phyloP scores from a whole-genome alignment of 108 stramenopile genomes.

The Nannochloropsis salina region DNA sequence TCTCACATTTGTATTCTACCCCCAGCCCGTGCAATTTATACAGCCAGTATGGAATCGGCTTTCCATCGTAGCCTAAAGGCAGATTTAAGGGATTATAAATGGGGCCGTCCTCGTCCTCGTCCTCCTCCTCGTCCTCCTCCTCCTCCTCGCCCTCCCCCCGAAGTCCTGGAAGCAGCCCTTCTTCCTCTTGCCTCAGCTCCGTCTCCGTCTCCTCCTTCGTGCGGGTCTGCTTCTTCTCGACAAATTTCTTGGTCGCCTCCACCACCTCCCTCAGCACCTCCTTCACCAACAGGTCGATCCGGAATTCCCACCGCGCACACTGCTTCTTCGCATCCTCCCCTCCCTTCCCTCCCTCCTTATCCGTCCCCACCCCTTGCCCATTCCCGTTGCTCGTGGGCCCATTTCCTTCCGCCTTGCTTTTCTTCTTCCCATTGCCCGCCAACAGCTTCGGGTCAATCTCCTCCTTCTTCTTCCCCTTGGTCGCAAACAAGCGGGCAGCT shows the following conservation, averaged over 20 bases:
- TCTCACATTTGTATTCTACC: slow-evolving; percentile 92
- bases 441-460: slow-evolving; percentile 69
- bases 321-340: not conserved
- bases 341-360: not conserved
- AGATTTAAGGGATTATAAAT: slow-evolving; percentile 99
- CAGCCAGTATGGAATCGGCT: slow-evolving; percentile 98
- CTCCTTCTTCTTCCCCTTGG: slow-evolving; percentile 73
- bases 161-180: slow-evolving; percentile 46
- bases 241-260: slow-evolving; percentile 73
- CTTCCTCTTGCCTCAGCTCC: slow-evolving; percentile 65
- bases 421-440: slow-evolving; percentile 57
- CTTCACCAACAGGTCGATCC: slow-evolving; percentile 56
- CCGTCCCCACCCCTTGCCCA: not conserved
- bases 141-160: slow-evolving; percentile 41
- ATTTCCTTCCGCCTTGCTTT: slow-evolving; percentile 22
- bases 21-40: slow-evolving; percentile 99
- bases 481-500: slow-evolving; percentile 76
- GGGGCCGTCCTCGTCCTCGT: slow-evolving; percentile 81
- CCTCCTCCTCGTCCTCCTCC: slow-evolving; percentile 63
- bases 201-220: slow-evolving; percentile 80
- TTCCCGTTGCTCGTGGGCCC: slow-evolving; percentile 30
- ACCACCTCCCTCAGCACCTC: slow-evolving; percentile 74
- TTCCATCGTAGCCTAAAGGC: slow-evolving; percentile 96
- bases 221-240: slow-evolving; percentile 80
- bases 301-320: not conserved